Conservation (phyloP, 2,329 filamentous ascomycete species). For the Triangularia setosa region DNA sequence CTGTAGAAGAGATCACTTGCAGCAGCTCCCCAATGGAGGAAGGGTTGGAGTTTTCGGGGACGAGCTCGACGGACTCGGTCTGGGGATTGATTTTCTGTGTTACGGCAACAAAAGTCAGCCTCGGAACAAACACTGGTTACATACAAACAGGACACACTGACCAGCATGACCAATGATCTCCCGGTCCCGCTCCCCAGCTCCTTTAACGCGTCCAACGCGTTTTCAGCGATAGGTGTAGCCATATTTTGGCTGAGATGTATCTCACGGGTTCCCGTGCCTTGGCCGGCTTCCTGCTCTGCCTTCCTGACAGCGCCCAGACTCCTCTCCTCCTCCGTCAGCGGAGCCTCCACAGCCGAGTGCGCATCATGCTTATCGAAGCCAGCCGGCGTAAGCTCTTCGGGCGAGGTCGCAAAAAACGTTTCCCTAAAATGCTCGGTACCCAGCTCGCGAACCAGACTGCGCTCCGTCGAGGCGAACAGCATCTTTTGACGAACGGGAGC, state of each 20-base stretch:
- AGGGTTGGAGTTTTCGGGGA: slow-evolving; percentile 47
- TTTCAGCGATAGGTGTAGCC: slow-evolving; percentile 56
- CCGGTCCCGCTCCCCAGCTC: slow-evolving; percentile 50
- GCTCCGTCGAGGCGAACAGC: slow-evolving; percentile 74
- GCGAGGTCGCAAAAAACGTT: slow-evolving; percentile 67
- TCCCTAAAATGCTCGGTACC: slow-evolving; percentile 76
- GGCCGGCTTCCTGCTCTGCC: slow-evolving; percentile 69
- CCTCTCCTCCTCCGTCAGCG: slow-evolving; percentile 75
- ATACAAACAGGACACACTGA: slow-evolving; percentile 37
- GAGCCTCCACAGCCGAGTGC: slow-evolving; percentile 61
- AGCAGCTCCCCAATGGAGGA: slow-evolving; percentile 57
- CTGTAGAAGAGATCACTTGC: slow-evolving; percentile 57
- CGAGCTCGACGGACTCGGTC: slow-evolving; percentile 66
- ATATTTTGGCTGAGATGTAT: slow-evolving; percentile 57
- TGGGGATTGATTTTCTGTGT: slow-evolving; percentile 66
- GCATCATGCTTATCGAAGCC: slow-evolving; percentile 72
- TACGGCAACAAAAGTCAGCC: neutral
- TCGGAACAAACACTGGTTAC: neutral
- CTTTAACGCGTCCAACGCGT: slow-evolving; percentile 61
- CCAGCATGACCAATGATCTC: slow-evolving; percentile 60
- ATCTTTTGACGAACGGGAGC: slow-evolving; percentile 82
- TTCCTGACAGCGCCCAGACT: slow-evolving; percentile 68
- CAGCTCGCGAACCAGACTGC: slow-evolving; percentile 72
- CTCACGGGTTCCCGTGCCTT: slow-evolving; percentile 59
- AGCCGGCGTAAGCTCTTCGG: slow-evolving; percentile 62